phyloP scores from a whole-genome alignment of 2,329 filamentous ascomycete genomes.

The Zymoseptoria crescenta region DNA sequence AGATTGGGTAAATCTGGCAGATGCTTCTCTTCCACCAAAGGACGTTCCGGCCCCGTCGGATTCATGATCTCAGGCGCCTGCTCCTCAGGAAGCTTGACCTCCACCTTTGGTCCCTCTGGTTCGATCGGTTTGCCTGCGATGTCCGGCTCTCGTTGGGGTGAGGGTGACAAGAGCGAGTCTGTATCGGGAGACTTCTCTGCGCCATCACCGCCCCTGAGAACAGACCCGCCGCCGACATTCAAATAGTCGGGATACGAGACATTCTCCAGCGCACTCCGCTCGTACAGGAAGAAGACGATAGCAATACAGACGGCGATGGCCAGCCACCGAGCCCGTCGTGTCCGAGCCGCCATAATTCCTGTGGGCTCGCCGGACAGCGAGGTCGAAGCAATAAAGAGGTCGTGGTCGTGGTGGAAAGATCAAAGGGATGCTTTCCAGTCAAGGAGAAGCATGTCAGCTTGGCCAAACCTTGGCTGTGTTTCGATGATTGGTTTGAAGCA shows the following conservation, averaged over 20 bases:
- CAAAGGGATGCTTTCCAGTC: too few species aligned
- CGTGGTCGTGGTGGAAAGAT: too few species aligned
- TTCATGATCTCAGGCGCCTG: neutral
- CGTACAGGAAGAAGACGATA: conserved; percentile 21
- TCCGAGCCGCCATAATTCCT: conserved; percentile 19
- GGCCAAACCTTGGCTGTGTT: too few species aligned
- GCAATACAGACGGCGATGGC: conserved; percentile 19
- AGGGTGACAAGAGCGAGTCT: neutral
- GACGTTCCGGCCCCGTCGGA: neutral
- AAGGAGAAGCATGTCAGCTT: too few species aligned
- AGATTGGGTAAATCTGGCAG: neutral
- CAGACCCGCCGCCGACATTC: conserved; percentile 15
- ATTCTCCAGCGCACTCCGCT: conserved; percentile 10
- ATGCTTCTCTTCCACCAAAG: neutral
- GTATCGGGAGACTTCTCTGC: neutral
- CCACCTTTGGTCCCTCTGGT: neutral
- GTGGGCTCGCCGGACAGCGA: neutral
- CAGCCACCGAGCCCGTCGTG: conserved; percentile 19
- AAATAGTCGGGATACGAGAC: conserved; percentile 12
- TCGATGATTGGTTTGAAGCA: too few species aligned
- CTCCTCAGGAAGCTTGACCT: neutral
- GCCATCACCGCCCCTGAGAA: conserved; percentile 6
- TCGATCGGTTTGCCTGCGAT: neutral
- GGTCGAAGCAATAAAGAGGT: too few species aligned
- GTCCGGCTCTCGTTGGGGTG: neutral